Percentiles rank a stretch among this genome's conserved stretches.
These are phyloP conservation scores for Nakataea oryzae DNA, from an alignment of 2,329 filamentous ascomycete genomes.

Conservation along the genomic window DNA sequence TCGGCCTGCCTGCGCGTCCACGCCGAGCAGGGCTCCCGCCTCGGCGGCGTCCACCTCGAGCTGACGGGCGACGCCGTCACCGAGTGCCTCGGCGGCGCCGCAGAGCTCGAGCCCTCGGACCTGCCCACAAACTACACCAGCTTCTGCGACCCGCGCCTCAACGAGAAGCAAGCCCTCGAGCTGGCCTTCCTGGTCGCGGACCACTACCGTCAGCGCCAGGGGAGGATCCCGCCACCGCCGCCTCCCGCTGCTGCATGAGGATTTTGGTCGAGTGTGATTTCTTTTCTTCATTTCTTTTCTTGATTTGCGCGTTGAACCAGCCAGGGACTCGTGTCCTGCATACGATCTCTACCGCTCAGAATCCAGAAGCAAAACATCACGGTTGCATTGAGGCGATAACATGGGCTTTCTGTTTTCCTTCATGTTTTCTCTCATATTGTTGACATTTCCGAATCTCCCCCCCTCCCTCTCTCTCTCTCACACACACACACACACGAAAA, in stretches of 20 bases:
- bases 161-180: constrained; percentile 96
- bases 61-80: constrained; percentile 93
- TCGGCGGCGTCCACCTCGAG: constrained; percentile 91
- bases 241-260: too few relatives aligned
- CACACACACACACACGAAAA: too few relatives aligned
- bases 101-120: constrained; percentile 78
- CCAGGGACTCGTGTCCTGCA: too few relatives aligned
- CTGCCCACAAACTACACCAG: constrained; percentile 86
- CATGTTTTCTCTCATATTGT: too few relatives aligned
- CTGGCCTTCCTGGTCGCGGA: constrained; percentile 88
- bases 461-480: too few relatives aligned
- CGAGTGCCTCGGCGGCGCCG: constrained; percentile 87
- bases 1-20: constrained; percentile 77
- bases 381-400: too few relatives aligned
- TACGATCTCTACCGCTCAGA: too few relatives aligned
- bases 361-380: too few relatives aligned
- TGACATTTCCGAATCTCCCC: too few relatives aligned
- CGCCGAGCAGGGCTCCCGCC: constrained; percentile 69
- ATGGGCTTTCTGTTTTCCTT: too few relatives aligned
- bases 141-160: constrained; percentile 89
- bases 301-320: not conserved
- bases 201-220: constrained; percentile 46
- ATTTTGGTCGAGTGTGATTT: not conserved
- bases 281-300: not conserved
- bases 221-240: constrained; percentile 12